phyloP scores from a whole-genome alignment of 192 early-diverging fungal species.

The Backusella australiensis region DNA sequence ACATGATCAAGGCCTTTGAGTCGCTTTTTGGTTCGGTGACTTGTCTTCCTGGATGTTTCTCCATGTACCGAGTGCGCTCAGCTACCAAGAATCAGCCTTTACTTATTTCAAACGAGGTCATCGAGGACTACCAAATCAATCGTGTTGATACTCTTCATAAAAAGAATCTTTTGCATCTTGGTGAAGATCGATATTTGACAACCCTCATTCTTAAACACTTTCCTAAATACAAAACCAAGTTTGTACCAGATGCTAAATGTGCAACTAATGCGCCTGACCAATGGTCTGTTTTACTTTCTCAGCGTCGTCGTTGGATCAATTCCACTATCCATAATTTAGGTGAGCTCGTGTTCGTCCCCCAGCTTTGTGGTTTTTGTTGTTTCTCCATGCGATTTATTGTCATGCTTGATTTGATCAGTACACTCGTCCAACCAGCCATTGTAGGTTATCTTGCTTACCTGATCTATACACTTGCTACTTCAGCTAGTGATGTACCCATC shows the following conservation, averaged over 20 bases:
- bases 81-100: conserved; percentile 86
- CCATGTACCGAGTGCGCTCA: conserved; percentile 94
- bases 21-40: conserved; percentile 95
- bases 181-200: conserved; percentile 97
- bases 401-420: conserved; percentile 89
- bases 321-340: conserved; percentile 98
- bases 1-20: conserved; percentile 95
- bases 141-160: conserved; percentile 94
- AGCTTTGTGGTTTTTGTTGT: conserved; percentile 95
- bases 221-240: conserved; percentile 92
- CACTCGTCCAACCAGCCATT: conserved; percentile 88
- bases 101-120: conserved; percentile 82
- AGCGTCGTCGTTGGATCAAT: conserved; percentile 99
- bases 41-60: conserved; percentile 98
- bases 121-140: conserved; percentile 93
- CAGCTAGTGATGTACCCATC: conserved; percentile 62
- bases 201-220: conserved; percentile 95
- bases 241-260: conserved; percentile 89
- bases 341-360: conserved; percentile 90
- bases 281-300: conserved; percentile 90
- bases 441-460: conserved; percentile 85
- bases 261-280: conserved; percentile 93
- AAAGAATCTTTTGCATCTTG: conserved; percentile 96
- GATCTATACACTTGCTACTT: conserved; percentile 60
- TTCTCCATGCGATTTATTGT: conserved; percentile 97